A percentile compares a stretch with the other conserved stretches of the same genome.
Conservation (phyloP, 169 alveolate species). For the Eimeria sp. region DNA sequence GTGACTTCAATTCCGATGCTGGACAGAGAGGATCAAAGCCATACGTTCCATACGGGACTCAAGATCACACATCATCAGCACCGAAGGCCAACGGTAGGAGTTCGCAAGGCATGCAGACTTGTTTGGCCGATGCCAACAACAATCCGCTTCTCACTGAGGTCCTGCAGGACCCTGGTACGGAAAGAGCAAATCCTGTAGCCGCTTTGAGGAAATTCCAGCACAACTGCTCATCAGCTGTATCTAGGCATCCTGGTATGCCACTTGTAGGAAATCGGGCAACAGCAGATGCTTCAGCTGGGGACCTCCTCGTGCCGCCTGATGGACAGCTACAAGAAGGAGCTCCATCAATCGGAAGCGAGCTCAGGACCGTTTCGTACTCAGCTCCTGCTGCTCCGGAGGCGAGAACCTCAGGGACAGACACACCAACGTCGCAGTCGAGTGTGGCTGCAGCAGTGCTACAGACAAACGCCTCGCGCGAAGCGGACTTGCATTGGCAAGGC, state of each 20-base stretch:
- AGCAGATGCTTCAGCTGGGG: slow-evolving; percentile 14
- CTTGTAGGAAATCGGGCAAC: slow-evolving; percentile 17
- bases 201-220: background rate
- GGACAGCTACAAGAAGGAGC: slow-evolving; percentile 11
- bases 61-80: background rate
- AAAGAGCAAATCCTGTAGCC: background rate
- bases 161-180: background rate
- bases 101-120: background rate
- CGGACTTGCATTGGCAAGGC: slow-evolving; percentile 32
- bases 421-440: slow-evolving; percentile 24
- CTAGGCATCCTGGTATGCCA: slow-evolving; percentile 2
- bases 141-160: slow-evolving; percentile 12
- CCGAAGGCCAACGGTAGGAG: slow-evolving; percentile 4
- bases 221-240: background rate
- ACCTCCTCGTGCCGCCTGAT: background rate
- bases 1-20: slow-evolving; percentile 8
- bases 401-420: slow-evolving; percentile 45
- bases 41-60: background rate
- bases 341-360: background rate
- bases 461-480: slow-evolving; percentile 32
- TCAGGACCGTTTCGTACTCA: slow-evolving; percentile 2
- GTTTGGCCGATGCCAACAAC: background rate
- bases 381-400: slow-evolving; percentile 64
- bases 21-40: background rate
- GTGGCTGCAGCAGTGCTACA: slow-evolving; percentile 20